These are phyloP conservation scores for Nannizzia gypsea DNA, from an alignment of 2,329 filamentous ascomycete species.

Conservation along the genomic window DNA sequence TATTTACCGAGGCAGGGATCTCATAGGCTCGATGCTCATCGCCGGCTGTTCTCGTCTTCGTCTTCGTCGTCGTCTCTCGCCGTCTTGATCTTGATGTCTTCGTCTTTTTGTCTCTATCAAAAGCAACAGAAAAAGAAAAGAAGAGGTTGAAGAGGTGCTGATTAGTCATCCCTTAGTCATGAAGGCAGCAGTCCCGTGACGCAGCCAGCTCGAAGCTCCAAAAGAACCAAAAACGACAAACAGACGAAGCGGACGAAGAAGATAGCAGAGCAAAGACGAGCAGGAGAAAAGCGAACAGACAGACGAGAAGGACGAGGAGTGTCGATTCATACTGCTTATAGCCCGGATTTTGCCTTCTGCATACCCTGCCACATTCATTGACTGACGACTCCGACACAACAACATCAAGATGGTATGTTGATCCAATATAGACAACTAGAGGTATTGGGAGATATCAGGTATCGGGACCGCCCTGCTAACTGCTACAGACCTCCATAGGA, in stretches of 20 bases:
- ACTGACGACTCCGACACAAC: background rate
- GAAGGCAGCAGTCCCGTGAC: constrained; percentile 16
- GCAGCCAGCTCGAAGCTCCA: constrained; percentile 8
- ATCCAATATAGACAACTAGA: background rate
- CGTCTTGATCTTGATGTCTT: background rate
- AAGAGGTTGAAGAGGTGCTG: background rate
- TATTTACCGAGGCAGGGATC: background rate
- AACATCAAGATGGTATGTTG: constrained; percentile 3
- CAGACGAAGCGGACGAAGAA: background rate
- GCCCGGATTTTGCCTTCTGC: background rate
- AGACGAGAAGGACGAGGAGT: background rate
- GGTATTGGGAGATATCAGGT: background rate
- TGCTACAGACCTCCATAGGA: constrained; percentile 84
- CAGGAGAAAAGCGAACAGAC: background rate
- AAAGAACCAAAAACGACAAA: background rate
- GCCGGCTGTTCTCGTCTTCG: background rate
- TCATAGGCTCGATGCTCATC: background rate
- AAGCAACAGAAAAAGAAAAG: background rate
- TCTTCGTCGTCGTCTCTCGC: background rate
- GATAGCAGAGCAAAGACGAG: background rate
- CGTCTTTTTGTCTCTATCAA: too few species aligned
- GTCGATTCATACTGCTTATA: background rate
- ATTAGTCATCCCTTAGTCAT: background rate
- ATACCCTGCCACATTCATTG: background rate
- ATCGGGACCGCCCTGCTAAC: background rate